A percentile compares a stretch with the other conserved stretches of the same genome.
These are phyloP conservation scores for Pseudogymnoascus sp. DNA, from an alignment of 2,329 filamentous ascomycete genomes.

Conservation along the genomic window DNA sequence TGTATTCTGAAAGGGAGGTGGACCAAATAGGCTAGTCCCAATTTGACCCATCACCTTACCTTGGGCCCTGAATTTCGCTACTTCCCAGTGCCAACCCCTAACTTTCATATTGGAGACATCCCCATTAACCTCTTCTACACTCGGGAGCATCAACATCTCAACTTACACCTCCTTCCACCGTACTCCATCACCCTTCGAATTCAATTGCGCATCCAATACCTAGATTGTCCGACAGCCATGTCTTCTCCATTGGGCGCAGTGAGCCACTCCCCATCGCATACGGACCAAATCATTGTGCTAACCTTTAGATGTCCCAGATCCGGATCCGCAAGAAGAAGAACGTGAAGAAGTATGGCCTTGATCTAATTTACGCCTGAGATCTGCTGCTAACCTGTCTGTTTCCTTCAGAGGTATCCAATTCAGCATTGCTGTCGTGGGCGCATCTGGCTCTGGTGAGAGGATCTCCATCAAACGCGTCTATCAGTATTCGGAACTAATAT, in stretches of 20 bases:
- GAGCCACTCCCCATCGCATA: conserved; percentile 31
- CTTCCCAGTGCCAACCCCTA: conserved; percentile 9
- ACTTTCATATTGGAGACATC: conserved; percentile 10
- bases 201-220: conserved; percentile 3
- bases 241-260: conserved; percentile 47
- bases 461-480: conserved; percentile 10
- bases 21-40: conserved; percentile 5
- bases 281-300: conserved; percentile 20
- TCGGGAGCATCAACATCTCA: conserved; percentile 22
- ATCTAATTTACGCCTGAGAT: neutral
- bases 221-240: conserved; percentile 32
- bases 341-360: conserved; percentile 51
- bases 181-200: neutral
- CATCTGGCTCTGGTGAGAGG: conserved; percentile 86
- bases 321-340: conserved; percentile 99
- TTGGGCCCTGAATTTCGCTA: conserved; percentile 11
- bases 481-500: conserved; percentile 13
- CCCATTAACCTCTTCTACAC: conserved; percentile 14
- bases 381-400: conserved; percentile 51
- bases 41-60: conserved; percentile 5
- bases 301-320: conserved; percentile 48
- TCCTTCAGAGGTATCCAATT: conserved; percentile 74
- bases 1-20: conserved; percentile 7
- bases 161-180: conserved; percentile 6
- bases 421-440: conserved; percentile 99